phyloP scores from a whole-genome alignment of 768 basidiomycete species.

The Podaxis rugospora region DNA sequence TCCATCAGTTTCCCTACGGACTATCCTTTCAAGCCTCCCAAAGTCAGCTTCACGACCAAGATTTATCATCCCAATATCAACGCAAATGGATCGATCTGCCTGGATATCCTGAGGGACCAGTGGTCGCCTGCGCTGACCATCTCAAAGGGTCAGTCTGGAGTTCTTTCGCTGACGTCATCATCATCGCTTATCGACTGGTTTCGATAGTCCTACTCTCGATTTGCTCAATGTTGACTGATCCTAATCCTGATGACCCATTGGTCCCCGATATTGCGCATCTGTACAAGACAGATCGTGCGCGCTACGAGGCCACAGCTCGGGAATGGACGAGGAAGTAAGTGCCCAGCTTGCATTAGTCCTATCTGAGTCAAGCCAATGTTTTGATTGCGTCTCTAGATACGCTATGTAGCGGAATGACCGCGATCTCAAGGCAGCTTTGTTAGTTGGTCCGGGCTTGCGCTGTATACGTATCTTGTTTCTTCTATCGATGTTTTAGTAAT shows the following conservation, averaged over 20 bases:
- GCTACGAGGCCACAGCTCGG: conserved; percentile 96
- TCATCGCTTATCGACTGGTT: not conserved
- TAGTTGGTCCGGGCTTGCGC: conserved; percentile 28
- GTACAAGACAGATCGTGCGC: conserved; percentile 97
- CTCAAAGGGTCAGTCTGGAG: conserved; percentile 75
- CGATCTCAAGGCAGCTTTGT: conserved; percentile 46
- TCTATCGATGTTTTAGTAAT: conserved; percentile 28
- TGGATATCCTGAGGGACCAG: conserved; percentile 98
- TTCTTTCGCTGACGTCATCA: conserved; percentile 1
- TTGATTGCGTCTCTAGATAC: conserved; percentile 25
- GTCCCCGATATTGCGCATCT: conserved; percentile 98
- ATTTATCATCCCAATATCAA: conserved; percentile 99
- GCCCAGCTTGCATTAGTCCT: not conserved
- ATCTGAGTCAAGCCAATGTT: conserved; percentile 4
- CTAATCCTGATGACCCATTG: conserved; percentile 98
- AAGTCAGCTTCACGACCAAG: conserved; percentile 99
- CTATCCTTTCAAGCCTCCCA: conserved; percentile 99
- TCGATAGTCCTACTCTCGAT: conserved; percentile 86
- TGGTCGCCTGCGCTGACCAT: conserved; percentile 99
- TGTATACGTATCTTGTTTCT: conserved; percentile 29
- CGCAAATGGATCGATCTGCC: conserved; percentile 97
- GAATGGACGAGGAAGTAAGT: conserved; percentile 99
- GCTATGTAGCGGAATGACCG: conserved; percentile 24
- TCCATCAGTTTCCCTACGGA: conserved; percentile 93
- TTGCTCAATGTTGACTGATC: conserved; percentile 99